phyloP scores from a whole-genome alignment of 2,329 filamentous ascomycete species.

The Cladosporium sp. region DNA sequence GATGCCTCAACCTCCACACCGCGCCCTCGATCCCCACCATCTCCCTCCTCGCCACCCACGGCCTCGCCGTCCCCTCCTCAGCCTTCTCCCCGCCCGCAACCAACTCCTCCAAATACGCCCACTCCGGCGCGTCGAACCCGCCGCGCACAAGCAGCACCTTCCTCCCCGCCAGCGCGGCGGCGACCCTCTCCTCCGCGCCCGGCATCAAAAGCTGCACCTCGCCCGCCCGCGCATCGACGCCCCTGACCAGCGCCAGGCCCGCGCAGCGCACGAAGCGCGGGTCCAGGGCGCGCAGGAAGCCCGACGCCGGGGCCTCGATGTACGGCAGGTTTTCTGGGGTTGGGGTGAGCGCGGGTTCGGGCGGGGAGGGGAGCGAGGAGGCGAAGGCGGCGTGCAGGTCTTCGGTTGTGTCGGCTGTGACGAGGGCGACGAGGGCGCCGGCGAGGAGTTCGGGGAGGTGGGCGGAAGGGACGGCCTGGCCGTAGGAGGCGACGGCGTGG shows the following conservation, averaged over 20 bases:
- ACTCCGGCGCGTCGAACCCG: slow-evolving; percentile 61
- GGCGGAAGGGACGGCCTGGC: slow-evolving; percentile 54
- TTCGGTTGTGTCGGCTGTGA: slow-evolving; percentile 47
- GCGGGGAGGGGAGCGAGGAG: neutral
- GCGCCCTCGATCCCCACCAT: slow-evolving; percentile 27
- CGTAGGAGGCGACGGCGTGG: slow-evolving; percentile 61
- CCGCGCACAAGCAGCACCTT: slow-evolving; percentile 60
- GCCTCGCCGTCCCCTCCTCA: slow-evolving; percentile 15
- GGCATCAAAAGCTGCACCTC: slow-evolving; percentile 63
- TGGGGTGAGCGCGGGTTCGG: slow-evolving; percentile 26
- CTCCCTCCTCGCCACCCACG: slow-evolving; percentile 25
- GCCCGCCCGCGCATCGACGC: slow-evolving; percentile 52
- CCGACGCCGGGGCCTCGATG: slow-evolving; percentile 37
- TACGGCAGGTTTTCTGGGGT: slow-evolving; percentile 55
- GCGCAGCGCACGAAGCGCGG: slow-evolving; percentile 54
- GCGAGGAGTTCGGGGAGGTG: slow-evolving; percentile 61
- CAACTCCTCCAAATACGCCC: slow-evolving; percentile 63
- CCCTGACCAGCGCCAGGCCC: slow-evolving; percentile 63
- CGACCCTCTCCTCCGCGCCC: slow-evolving; percentile 32
- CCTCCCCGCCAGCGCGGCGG: slow-evolving; percentile 10
- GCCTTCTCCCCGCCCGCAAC: slow-evolving; percentile 28
- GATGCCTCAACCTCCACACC: slow-evolving; percentile 29
- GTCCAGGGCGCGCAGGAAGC: slow-evolving; percentile 45
- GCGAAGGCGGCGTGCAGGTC: slow-evolving; percentile 1
- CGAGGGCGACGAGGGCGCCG: slow-evolving; percentile 62